Evolutionary conservation across 768 basidiomycete genomes (phyloP), one percentile per base, ranked within the genome.

Genomic region (Neoboletus brunneissimus): DNA sequence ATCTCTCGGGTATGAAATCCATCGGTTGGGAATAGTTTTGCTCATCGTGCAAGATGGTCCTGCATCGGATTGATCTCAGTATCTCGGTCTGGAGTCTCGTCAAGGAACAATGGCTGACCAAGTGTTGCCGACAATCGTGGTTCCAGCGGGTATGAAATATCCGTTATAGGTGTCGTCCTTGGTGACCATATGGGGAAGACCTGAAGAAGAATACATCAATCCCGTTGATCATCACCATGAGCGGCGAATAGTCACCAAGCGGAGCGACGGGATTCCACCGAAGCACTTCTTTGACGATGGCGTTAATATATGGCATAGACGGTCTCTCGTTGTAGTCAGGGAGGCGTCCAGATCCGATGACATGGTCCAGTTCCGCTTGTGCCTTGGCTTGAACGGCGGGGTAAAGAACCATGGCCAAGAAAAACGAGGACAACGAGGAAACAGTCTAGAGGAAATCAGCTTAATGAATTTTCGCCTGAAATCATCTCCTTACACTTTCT

Each of bases 81-180:
- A 53, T 54, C 43, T 27, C 38, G 20, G 15, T 4, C 18, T 6
- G 11, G 32, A 48, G 22, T 20, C 44, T 49, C 23, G 12, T 29
- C 20, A 27, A 38, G 13, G n/a, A 43, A 55, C 1, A 9, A n/a
- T 2, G 34, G 34, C 65, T 58, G 16, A 78, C 84, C 85, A 86
- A 20, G 81, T 77, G 59, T 85, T 87, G 1, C 82, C 83, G 29
- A 84, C 78, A 18, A 87, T 77, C 10, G 77, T 79, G 1, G 85
- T 75, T 15, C 70, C 70, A 5, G 66, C 70, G n/a, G 70, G 70
- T 40, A 72, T 72, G 53, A 70, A 68, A 50, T 69, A 72, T 35
- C 66, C 70, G 22, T 66, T 45, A 43, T 72, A 73, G 35, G 49
- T 47, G 55, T 73, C 72, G 41, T 71, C 69, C 43, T 62, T 64